Evolutionary conservation across 129 eudicot genomes (phyloP).

Genomic region (Pittosporum tobira): DNA sequence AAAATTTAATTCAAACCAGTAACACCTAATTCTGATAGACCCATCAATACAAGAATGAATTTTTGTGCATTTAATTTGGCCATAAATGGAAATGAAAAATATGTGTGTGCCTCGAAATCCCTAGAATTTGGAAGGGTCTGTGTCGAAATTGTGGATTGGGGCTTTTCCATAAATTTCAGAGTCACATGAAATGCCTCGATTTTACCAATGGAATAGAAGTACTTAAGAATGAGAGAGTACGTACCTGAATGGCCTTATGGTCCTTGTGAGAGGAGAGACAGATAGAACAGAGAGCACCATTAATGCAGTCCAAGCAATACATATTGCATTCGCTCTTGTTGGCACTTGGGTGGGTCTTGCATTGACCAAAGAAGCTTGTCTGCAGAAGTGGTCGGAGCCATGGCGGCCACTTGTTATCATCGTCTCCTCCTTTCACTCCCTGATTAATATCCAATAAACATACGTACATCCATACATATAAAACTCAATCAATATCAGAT

Average conservation of each 20-base stretch:
- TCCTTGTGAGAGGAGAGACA: constrained; percentile 30
- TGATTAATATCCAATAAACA: neutral
- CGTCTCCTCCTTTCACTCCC: constrained; percentile 14
- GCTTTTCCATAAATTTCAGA: neutral
- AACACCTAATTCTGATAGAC: neutral
- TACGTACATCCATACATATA: no score
- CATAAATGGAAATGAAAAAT: no score
- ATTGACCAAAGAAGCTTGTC: constrained; percentile 31
- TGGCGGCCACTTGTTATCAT: constrained; percentile 28
- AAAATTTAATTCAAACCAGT: neutral
- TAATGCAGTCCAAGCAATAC: constrained; percentile 39
- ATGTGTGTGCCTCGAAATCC: neutral
- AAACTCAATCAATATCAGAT: neutral
- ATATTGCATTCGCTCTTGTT: constrained; percentile 43
- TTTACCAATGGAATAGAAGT: no score
- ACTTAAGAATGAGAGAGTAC: neutral
- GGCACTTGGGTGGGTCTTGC: constrained; percentile 35
- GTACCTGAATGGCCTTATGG: constrained; percentile 35
- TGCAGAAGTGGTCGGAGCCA: constrained; percentile 31
- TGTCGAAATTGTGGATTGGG: no score
- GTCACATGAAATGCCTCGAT: neutral
- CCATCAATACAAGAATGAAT: no score
- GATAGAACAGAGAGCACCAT: constrained; percentile 35
- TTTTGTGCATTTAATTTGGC: neutral
- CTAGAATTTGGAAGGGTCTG: neutral